Conservation (phyloP, 2,329 filamentous ascomycete genomes). For the Grosmannia clavigera region DNA sequence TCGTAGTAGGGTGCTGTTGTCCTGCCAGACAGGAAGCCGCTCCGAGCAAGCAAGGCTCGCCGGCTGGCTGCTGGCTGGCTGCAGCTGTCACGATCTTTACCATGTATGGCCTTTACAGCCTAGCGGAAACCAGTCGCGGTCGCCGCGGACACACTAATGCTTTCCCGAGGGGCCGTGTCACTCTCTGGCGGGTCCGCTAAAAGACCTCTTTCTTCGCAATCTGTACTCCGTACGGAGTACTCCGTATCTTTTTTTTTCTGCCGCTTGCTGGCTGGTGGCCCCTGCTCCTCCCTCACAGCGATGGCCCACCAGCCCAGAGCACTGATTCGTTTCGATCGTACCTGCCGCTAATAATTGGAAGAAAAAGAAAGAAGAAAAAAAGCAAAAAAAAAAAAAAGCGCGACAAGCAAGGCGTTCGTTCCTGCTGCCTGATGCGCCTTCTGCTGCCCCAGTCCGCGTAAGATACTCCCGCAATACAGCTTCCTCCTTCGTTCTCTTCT, state of each 20-base stretch:
- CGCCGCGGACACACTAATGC: background rate
- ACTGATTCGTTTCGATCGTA: slow-evolving; percentile 5
- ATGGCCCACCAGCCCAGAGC: background rate
- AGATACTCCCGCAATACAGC: too few species aligned
- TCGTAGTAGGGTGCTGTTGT: background rate
- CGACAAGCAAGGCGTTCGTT: background rate
- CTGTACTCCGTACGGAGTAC: background rate
- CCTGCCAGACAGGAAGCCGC: background rate
- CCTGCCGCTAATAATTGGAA: slow-evolving; percentile 1
- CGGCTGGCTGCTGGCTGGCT: background rate
- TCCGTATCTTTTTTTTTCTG: background rate
- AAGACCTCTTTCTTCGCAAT: background rate
- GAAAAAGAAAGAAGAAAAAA: background rate
- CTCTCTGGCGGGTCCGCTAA: background rate
- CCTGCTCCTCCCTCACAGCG: background rate
- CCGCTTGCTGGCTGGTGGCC: background rate
- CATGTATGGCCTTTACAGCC: background rate
- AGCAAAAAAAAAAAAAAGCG: background rate
- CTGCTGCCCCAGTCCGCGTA: background rate
- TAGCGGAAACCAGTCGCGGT: background rate
- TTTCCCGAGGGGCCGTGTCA: background rate
- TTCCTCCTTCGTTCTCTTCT: background rate
- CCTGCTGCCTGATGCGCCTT: background rate
- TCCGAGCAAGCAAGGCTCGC: background rate
- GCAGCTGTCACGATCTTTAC: background rate